These are phyloP conservation scores for Crepidotus sp. DNA, from an alignment of 1,284 basidiomycete genomes.

Conservation along the genomic window DNA sequence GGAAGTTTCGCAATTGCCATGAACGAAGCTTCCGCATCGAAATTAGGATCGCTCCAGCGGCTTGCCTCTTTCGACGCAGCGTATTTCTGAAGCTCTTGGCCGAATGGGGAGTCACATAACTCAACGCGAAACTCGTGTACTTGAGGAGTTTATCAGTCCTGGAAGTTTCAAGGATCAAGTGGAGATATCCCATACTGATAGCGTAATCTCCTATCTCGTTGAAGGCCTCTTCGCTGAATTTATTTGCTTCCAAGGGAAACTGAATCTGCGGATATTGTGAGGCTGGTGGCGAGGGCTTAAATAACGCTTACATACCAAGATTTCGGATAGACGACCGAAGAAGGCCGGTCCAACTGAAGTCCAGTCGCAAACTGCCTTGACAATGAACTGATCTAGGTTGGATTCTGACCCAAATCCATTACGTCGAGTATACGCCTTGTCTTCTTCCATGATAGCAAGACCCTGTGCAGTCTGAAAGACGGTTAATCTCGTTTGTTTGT, in stretches of 20 bases:
- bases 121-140: background rate
- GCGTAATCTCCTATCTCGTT: slow-evolving; percentile 2
- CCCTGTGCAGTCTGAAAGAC: background rate
- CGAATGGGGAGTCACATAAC: background rate
- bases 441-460: background rate
- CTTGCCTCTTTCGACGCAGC: background rate
- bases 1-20: background rate
- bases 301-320: background rate
- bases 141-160: background rate
- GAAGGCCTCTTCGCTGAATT: background rate
- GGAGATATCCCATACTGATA: background rate
- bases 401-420: background rate
- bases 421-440: background rate
- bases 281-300: background rate
- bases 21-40: background rate
- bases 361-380: background rate
- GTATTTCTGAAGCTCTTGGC: background rate
- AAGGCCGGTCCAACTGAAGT: background rate
- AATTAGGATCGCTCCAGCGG: background rate
- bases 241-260: background rate
- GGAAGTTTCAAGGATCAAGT: background rate
- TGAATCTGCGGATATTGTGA: background rate
- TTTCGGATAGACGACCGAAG: background rate
- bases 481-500: background rate
- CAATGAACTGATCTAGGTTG: background rate